phyloP scores from a whole-genome alignment of 495 filamentous ascomycete genomes.

The Lepraria neglecta region DNA sequence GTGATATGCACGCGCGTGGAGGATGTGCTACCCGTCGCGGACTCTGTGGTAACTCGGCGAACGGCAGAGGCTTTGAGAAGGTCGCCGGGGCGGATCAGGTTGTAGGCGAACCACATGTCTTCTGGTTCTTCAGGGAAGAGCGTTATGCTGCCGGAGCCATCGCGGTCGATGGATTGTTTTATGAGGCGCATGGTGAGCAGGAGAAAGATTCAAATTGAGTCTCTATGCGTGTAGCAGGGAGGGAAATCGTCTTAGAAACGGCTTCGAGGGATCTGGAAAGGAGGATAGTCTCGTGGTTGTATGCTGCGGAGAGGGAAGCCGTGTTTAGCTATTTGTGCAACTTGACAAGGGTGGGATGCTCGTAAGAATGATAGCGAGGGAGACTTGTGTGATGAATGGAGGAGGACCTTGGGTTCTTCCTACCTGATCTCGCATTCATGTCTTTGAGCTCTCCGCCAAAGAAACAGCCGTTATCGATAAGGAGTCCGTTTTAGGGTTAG shows the following conservation, averaged over 20 bases:
- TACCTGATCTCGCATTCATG: no score
- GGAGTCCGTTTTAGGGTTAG: constrained; percentile 11
- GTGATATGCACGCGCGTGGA: constrained; percentile 70
- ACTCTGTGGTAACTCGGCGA: constrained; percentile 67
- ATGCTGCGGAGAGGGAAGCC: no score
- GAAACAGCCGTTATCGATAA: constrained; percentile 10
- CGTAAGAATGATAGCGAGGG: no score
- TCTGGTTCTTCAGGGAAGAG: constrained; percentile 87
- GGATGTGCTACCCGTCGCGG: constrained; percentile 65
- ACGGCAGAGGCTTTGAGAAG: constrained; percentile 75
- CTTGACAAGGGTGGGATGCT: no score
- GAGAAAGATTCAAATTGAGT: neutral
- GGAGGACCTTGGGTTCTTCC: no score
- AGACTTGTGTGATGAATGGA: no score
- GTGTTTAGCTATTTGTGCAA: no score
- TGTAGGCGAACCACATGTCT: constrained; percentile 99
- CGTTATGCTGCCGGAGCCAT: constrained; percentile 73
- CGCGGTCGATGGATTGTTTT: constrained; percentile 64
- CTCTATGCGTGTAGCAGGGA: neutral
- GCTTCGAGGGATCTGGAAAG: neutral
- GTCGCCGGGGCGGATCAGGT: constrained; percentile 77
- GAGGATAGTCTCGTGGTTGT: no score
- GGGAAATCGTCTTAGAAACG: neutral
- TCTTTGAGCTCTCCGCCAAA: no score
- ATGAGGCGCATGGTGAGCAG: constrained; percentile 54